A percentile compares a stretch with the other conserved stretches of the same genome.
Conservation (phyloP, 495 filamentous ascomycete genomes). For the Hypoxylon subgilvum region DNA sequence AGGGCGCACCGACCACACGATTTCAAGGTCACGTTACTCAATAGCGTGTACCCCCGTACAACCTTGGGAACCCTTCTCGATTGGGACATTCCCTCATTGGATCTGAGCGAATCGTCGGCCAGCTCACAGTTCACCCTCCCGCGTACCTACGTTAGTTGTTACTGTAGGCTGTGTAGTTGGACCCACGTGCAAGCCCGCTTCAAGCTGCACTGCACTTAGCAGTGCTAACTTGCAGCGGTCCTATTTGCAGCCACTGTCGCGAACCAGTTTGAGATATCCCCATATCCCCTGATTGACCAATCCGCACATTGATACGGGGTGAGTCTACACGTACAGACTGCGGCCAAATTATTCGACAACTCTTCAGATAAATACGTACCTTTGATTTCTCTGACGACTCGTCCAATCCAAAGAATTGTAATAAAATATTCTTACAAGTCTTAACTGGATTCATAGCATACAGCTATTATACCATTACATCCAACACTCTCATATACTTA, state of each 20-base stretch:
- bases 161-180: no score
- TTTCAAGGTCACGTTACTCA: constrained; percentile 48
- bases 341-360: no score
- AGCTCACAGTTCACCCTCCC: constrained; percentile 1
- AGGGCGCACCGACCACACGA: constrained; percentile 43
- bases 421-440: no score
- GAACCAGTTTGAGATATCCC: constrained; percentile 2
- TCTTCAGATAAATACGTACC: no score
- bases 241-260: background rate
- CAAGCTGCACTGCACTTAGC: no score
- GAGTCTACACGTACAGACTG: no score
- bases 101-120: constrained; percentile 13
- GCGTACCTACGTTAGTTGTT: constrained; percentile 31
- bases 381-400: no score
- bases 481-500: no score
- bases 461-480: no score
- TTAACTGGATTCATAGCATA: no score
- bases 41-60: constrained; percentile 31
- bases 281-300: background rate
- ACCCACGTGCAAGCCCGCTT: no score
- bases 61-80: constrained; percentile 24
- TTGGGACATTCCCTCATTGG: constrained; percentile 4
- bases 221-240: background rate
- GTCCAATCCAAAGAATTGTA: no score
- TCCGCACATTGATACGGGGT: background rate